These are phyloP conservation scores for Apophysomyces elegans DNA, from an alignment of 371 early-diverging fungal genomes.

Conservation along the genomic window DNA sequence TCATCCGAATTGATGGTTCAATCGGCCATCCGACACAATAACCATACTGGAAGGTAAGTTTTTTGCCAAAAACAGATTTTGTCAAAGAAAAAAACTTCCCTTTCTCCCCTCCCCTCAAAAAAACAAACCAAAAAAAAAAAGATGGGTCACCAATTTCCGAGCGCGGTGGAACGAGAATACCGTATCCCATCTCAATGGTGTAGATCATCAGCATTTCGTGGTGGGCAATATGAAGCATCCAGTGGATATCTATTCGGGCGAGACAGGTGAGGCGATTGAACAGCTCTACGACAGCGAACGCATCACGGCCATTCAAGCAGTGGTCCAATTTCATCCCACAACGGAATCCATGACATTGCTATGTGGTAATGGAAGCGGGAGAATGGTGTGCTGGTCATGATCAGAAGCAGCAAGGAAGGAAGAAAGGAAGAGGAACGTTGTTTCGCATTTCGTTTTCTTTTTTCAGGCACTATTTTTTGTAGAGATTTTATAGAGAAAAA, in stretches of 20 bases:
- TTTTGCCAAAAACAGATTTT: no score
- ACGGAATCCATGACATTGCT: conserved; percentile 33
- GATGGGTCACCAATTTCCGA: conserved; percentile 80
- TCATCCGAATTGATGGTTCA: conserved; percentile 40
- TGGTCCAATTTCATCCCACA: conserved; percentile 68
- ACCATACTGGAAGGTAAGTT: conserved; percentile 67
- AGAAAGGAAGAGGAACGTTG: no score
- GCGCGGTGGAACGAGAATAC: conserved; percentile 69
- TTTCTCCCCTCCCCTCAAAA: no score
- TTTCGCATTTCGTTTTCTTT: no score
- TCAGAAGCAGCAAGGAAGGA: background rate
- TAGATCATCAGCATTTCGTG: conserved; percentile 51
- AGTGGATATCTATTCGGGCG: conserved; percentile 66
- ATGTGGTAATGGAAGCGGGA: conserved; percentile 48
- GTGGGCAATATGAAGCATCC: conserved; percentile 76
- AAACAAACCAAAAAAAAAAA: conserved; percentile 6
- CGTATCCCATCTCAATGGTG: conserved; percentile 18
- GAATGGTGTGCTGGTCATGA: conserved; percentile 48
- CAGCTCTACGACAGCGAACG: conserved; percentile 54
- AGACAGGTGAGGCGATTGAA: conserved; percentile 54
- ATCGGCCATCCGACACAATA: conserved; percentile 64
- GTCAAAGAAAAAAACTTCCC: background rate
- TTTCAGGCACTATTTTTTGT: no score
- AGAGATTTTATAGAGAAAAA: background rate
- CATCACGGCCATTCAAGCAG: conserved; percentile 73